A percentile compares a stretch with the other conserved stretches of the same genome.
Conservation (phyloP, 2,329 filamentous ascomycete species). For the Ceratocystis cubensis region DNA sequence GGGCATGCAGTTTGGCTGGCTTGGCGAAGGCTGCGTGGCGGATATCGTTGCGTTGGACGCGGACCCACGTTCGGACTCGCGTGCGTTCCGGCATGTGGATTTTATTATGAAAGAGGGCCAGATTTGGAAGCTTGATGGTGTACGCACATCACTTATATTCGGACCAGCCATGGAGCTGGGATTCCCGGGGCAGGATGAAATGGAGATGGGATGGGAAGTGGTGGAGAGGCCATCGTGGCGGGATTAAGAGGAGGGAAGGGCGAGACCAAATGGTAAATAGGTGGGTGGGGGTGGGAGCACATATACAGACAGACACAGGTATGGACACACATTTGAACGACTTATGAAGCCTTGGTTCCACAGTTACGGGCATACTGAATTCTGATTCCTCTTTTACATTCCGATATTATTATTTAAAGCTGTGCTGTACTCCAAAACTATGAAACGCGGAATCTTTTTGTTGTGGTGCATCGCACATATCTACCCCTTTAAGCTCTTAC, state of each 20-base stretch:
- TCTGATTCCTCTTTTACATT: neutral
- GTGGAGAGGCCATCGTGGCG: slow-evolving; percentile 20
- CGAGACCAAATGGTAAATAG: neutral
- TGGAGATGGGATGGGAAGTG: slow-evolving; percentile 21
- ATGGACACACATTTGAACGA: neutral
- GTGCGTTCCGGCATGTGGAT: slow-evolving; percentile 35
- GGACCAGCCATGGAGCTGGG: neutral
- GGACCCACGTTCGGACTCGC: slow-evolving; percentile 32
- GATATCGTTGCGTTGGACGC: slow-evolving; percentile 40
- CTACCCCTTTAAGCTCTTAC: no score
- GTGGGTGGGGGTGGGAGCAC: neutral
- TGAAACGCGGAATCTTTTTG: neutral
- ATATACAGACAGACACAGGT: neutral
- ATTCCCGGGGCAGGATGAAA: slow-evolving; percentile 1
- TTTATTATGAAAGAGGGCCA: slow-evolving; percentile 47
- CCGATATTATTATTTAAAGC: neutral
- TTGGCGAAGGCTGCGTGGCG: slow-evolving; percentile 37
- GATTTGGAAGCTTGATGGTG: slow-evolving; percentile 35
- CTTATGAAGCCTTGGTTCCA: slow-evolving; percentile 12
- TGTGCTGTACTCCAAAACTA: neutral
- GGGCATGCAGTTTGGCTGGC: slow-evolving; percentile 35
- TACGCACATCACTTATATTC: slow-evolving; percentile 18
- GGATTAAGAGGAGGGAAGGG: neutral
- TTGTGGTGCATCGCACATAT: neutral
- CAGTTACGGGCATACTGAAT: slow-evolving; percentile 11